Evolutionary conservation across 2,329 filamentous ascomycete species (phyloP).

Genomic region (Aspergillus sp.): DNA sequence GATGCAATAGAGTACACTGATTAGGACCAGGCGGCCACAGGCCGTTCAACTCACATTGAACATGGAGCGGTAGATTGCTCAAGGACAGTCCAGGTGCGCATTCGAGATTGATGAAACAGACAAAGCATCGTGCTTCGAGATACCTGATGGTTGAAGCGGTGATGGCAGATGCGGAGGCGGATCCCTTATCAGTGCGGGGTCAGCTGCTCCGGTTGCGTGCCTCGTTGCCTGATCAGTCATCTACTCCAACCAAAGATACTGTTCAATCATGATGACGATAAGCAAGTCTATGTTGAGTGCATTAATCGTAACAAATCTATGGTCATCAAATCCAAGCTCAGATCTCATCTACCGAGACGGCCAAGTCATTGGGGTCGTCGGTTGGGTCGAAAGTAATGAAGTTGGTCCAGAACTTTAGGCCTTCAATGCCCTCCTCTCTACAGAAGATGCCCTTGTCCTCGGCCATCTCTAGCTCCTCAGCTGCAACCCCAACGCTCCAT

Average conservation of each 20-base stretch:
- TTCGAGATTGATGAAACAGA: neutral
- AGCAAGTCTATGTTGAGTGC: neutral
- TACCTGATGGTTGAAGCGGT: neutral
- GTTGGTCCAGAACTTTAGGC: slow-evolving; percentile 93
- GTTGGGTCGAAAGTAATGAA: slow-evolving; percentile 38
- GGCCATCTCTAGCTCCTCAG: slow-evolving; percentile 95
- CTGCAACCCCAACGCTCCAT: slow-evolving; percentile 96
- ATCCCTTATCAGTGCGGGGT: slow-evolving; percentile 11
- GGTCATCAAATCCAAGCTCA: neutral
- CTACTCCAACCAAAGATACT: neutral
- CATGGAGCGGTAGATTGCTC: neutral
- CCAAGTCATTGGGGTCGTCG: slow-evolving; percentile 9
- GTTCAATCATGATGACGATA: neutral
- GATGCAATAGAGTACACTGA: neutral
- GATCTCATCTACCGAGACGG: slow-evolving; percentile 8
- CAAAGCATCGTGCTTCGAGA: neutral
- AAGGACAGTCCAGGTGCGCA: neutral
- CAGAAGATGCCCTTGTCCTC: slow-evolving; percentile 88
- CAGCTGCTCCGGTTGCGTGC: neutral
- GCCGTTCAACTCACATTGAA: neutral
- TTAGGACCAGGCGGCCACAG: neutral
- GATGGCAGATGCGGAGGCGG: neutral
- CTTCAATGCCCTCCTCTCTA: slow-evolving; percentile 89
- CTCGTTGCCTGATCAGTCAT: neutral
- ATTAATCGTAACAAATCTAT: slow-evolving; percentile 5